Percentiles rank a stretch among this genome's conserved stretches.
Evolutionary conservation across 169 alveolate genomes (phyloP).

Genomic region (Plasmodium blacklocki): DNA sequence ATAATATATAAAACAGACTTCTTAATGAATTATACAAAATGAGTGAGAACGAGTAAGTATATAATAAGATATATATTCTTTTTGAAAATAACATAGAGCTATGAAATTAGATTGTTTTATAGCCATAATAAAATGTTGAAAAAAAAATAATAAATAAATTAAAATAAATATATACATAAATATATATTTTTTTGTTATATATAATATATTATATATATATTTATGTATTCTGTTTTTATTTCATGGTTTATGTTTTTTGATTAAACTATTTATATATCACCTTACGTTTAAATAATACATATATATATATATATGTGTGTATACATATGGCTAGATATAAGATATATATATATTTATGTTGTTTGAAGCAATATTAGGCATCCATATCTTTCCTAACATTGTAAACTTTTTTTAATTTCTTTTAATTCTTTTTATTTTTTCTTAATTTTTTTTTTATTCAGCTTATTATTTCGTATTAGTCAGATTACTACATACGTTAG

Average conservation of each 20-base stretch:
- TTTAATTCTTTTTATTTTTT: not conserved
- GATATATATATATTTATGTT: not conserved
- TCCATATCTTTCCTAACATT: too few relatives aligned
- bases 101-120: too few relatives aligned
- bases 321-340: not conserved
- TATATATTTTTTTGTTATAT: not conserved
- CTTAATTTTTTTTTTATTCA: conserved; percentile 7
- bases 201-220: not conserved
- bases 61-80: not conserved
- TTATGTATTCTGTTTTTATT: too few relatives aligned
- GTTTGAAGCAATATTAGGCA: not conserved
- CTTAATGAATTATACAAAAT: conserved; percentile 59
- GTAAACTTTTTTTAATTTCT: not conserved
- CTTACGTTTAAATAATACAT: too few relatives aligned
- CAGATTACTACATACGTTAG: conserved; percentile 83
- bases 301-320: not conserved
- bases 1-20: not conserved
- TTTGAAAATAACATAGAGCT: too few relatives aligned
- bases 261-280: too few relatives aligned
- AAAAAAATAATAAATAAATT: not conserved
- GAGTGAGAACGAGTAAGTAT: conserved; percentile 77
- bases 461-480: conserved; percentile 79
- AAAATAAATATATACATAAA: not conserved
- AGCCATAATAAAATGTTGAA: too few relatives aligned
- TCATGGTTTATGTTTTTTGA: too few relatives aligned